Percentiles rank a stretch among this genome's conserved stretches.
Conservation (phyloP, 139 green algal species). For the Dunaliella sp. region DNA sequence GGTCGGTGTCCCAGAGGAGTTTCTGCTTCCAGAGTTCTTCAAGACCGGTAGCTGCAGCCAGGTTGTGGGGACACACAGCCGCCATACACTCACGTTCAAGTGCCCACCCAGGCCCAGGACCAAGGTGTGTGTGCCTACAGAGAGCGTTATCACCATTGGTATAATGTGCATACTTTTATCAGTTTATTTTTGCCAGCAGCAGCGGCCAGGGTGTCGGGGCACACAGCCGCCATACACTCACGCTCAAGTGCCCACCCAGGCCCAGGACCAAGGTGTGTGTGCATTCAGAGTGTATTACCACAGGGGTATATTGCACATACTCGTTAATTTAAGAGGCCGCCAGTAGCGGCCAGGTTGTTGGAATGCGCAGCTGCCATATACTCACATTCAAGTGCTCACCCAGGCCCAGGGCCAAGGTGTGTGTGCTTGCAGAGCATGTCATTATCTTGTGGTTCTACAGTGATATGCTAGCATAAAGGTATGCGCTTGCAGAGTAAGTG, state of each 20-base stretch:
- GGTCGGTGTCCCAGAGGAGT: slow-evolving; percentile 7
- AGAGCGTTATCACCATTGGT: too few species aligned
- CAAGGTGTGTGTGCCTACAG: slow-evolving; percentile 21
- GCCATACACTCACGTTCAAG: slow-evolving; percentile 32
- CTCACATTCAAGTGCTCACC: slow-evolving; percentile 31
- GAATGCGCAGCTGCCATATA: slow-evolving; percentile 20
- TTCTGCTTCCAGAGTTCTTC: slow-evolving; percentile 27
- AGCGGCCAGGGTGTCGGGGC: slow-evolving; percentile 20
- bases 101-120: slow-evolving; percentile 25
- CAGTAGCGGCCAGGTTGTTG: slow-evolving; percentile 14
- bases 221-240: slow-evolving; percentile 22
- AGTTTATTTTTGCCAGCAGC: slow-evolving; percentile 23
- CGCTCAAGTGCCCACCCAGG: slow-evolving; percentile 30
- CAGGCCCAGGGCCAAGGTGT: slow-evolving; percentile 27
- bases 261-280: slow-evolving; percentile 23
- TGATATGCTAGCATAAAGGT: too few species aligned
- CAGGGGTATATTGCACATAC: too few species aligned
- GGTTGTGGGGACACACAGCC: slow-evolving; percentile 22
- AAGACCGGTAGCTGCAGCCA: slow-evolving; percentile 10
- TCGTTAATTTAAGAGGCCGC: slow-evolving; percentile 9
- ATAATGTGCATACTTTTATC: too few species aligned
- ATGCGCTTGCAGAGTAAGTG: too few species aligned
- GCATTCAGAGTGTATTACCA: too few species aligned
- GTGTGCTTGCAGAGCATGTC: too few species aligned
- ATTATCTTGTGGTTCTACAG: too few species aligned